These are phyloP conservation scores for Nitzschia putrida DNA, from an alignment of 108 stramenopile species.

Conservation along the genomic window DNA sequence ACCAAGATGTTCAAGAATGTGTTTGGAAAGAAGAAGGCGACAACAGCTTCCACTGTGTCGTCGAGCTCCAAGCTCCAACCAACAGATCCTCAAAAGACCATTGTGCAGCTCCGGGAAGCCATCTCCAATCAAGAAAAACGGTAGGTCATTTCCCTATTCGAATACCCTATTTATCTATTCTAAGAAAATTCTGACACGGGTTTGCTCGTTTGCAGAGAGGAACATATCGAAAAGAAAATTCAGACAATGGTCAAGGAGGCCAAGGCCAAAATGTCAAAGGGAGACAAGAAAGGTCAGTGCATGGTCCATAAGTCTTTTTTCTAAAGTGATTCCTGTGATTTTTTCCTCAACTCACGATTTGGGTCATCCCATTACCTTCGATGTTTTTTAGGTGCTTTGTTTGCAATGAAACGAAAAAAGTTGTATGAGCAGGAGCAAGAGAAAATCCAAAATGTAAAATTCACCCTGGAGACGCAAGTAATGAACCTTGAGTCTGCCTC, in stretches of 20 bases:
- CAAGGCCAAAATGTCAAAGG: constrained; percentile 92
- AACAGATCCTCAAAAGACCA: constrained; percentile 54
- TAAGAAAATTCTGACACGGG: neutral
- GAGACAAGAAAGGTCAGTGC: constrained; percentile 91
- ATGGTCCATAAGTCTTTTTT: neutral
- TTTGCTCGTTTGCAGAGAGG: constrained; percentile 47
- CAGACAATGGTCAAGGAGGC: constrained; percentile 82
- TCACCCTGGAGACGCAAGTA: constrained; percentile 92
- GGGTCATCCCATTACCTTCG: neutral
- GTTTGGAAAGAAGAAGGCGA: constrained; percentile 53
- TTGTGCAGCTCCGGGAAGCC: constrained; percentile 68
- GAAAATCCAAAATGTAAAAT: constrained; percentile 94
- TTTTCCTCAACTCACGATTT: neutral
- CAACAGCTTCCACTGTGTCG: constrained; percentile 40
- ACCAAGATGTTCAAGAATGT: constrained; percentile 34
- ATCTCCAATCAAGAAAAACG: constrained; percentile 85
- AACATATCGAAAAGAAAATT: constrained; percentile 75
- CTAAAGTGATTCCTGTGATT: neutral
- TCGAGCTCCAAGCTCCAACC: constrained; percentile 36
- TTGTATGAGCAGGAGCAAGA: constrained; percentile 94
- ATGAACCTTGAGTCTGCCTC: constrained; percentile 94
- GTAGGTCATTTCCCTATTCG: constrained; percentile 56
- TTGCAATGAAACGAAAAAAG: constrained; percentile 96
- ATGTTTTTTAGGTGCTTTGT: constrained; percentile 75
- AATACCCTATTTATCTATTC: constrained; percentile 13